A percentile compares a stretch with the other conserved stretches of the same genome.
Evolutionary conservation across 306 rosid species (phyloP).

Genomic region (Gastrolobium villosum): DNA sequence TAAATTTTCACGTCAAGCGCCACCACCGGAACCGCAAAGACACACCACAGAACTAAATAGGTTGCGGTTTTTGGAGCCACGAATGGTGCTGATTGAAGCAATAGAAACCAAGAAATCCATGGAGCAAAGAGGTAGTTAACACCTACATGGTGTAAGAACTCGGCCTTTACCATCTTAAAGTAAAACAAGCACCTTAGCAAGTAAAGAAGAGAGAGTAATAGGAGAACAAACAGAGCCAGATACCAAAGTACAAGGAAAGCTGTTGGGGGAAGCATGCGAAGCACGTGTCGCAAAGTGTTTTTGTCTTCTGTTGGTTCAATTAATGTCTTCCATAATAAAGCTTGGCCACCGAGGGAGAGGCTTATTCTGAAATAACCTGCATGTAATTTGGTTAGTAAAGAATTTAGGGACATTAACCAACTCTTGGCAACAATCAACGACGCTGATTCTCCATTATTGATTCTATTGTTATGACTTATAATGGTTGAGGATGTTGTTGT

Average conservation of each 20-base stretch:
- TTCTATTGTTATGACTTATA: neutral
- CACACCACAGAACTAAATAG: slow-evolving; percentile 60
- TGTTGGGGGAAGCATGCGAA: slow-evolving; percentile 44
- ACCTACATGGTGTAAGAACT: slow-evolving; percentile 69
- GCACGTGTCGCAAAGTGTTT: slow-evolving; percentile 17
- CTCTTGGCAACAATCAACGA: slow-evolving; percentile 34
- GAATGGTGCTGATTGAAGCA: slow-evolving; percentile 66
- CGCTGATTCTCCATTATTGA: slow-evolving; percentile 9
- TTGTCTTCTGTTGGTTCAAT: slow-evolving; percentile 39
- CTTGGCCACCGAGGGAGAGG: slow-evolving; percentile 69
- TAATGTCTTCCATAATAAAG: slow-evolving; percentile 65
- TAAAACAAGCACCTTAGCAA: slow-evolving; percentile 59
- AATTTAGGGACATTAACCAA: slow-evolving; percentile 35
- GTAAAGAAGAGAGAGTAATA: slow-evolving; percentile 62
- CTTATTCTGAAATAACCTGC: slow-evolving; percentile 81
- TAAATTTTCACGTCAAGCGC: slow-evolving; percentile 68
- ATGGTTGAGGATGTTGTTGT: neutral
- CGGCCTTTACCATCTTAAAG: slow-evolving; percentile 68
- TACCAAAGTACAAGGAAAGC: slow-evolving; percentile 57
- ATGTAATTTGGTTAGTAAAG: slow-evolving; percentile 59
- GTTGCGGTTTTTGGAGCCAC: slow-evolving; percentile 33
- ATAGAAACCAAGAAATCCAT: slow-evolving; percentile 67
- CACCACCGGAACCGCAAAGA: slow-evolving; percentile 61
- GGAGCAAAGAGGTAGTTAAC: slow-evolving; percentile 74
- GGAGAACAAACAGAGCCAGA: slow-evolving; percentile 47